Evolutionary conservation across 2,329 filamentous ascomycete species (phyloP).

Genomic region (Aspergillus thermomutatus): DNA sequence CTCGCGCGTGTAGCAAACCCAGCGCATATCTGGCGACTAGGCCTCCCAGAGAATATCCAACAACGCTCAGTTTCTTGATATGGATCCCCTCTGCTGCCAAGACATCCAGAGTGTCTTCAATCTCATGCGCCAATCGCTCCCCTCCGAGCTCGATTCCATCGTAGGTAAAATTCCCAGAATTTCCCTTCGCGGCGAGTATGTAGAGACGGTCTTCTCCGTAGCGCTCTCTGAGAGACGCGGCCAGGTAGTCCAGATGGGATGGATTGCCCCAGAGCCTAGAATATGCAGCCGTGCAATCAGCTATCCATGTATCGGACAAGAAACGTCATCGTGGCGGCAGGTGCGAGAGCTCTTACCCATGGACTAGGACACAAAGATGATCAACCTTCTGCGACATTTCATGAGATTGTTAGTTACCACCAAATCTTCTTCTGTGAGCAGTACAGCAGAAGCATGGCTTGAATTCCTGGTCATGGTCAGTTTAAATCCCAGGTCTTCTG

Average conservation of each 20-base stretch:
- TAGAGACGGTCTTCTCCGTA: slow-evolving; percentile 52
- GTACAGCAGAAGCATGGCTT: background rate
- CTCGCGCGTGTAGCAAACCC: slow-evolving; percentile 76
- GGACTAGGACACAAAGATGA: slow-evolving; percentile 61
- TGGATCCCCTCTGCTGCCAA: slow-evolving; percentile 61
- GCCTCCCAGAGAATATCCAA: slow-evolving; percentile 88
- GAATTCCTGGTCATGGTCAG: background rate
- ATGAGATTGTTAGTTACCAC: slow-evolving; percentile 1
- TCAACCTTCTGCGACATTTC: slow-evolving; percentile 31
- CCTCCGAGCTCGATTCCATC: slow-evolving; percentile 68
- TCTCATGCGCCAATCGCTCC: slow-evolving; percentile 61
- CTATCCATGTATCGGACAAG: background rate
- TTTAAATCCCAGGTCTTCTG: background rate
- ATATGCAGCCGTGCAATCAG: background rate
- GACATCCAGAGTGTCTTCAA: slow-evolving; percentile 56
- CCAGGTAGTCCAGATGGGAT: slow-evolving; percentile 55
- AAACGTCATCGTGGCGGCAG: slow-evolving; percentile 8
- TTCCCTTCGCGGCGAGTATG: slow-evolving; percentile 55
- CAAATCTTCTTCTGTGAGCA: slow-evolving; percentile 6
- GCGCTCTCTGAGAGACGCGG: slow-evolving; percentile 48
- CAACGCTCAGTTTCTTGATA: slow-evolving; percentile 77
- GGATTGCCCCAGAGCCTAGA: slow-evolving; percentile 60
- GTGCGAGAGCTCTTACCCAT: slow-evolving; percentile 48
- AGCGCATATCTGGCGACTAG: slow-evolving; percentile 82
- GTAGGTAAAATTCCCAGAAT: slow-evolving; percentile 58